Evolutionary conservation across 257 asterid species (phyloP), one percentile per base, ranked within the genome.

Genomic region (Scutellaria galericulata): DNA sequence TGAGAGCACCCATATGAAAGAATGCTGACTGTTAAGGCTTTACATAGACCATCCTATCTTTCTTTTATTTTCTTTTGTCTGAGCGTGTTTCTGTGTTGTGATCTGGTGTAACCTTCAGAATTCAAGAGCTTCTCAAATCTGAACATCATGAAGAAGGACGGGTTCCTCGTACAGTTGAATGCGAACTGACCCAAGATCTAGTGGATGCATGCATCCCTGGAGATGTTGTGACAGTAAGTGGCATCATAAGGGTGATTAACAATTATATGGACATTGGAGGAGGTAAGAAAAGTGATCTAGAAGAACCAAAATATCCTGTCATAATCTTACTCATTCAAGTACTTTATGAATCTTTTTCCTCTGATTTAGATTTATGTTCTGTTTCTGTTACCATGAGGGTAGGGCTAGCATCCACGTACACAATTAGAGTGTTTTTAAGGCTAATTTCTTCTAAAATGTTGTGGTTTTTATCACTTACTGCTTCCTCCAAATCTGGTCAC

Each of bases 141-240:
- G 98, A 88, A 84, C 96, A 91, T 82, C 96, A 94, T 57, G 98
- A 93, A 85, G 97, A 89, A 75, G 97, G 91, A 68, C 82, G 97
- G 71, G 99, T 94, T 75, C 99, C 99, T 77, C 84, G 99, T 66
- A 91, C 97, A 20, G 97, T 94, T 81, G 99, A 94, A 79, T 91
- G 97, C 73, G 99, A 94, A 74, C 82, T 94, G 82, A 86, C 95
- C 56, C 96, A 88, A 82, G 97, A 94, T 83, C 89, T 94, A 52
- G 99, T 91, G 78, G 99, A 94, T 88, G 90, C 91, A 75, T 91
- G 99, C 86, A 89, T 94, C 75, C 99, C 99, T 77, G 99, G 97
- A 45, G 99, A 94, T 80, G 80, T 91, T 73, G 99, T 89, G 74
- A 94, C 95, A 70, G 96, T 86, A 74, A 85, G 93, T 78, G 99